These are phyloP conservation scores for Apophysomyces sp. DNA, from an alignment of 371 early-diverging fungal species.

Conservation along the genomic window DNA sequence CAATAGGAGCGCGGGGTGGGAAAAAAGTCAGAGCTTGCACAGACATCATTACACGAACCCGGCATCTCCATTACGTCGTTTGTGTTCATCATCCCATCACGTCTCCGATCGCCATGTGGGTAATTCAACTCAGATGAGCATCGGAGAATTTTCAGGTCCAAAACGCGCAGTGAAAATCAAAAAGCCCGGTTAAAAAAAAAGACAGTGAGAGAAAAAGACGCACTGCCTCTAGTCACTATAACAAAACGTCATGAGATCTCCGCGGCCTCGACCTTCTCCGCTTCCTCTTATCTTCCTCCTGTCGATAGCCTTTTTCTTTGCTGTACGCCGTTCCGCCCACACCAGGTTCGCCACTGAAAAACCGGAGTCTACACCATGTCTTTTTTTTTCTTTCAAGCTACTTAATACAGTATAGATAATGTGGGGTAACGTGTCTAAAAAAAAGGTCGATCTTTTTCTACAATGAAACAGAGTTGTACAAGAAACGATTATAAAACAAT, in stretches of 20 bases:
- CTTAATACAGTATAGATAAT: too few species aligned
- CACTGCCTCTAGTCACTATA: background rate
- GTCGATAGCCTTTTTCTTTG: too few species aligned
- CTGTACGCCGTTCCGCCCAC: too few species aligned
- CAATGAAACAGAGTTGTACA: too few species aligned
- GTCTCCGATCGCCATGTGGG: background rate
- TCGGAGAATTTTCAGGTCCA: background rate
- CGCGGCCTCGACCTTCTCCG: background rate
- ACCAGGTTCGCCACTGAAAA: too few species aligned
- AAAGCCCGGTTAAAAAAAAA: too few species aligned
- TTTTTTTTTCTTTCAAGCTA: too few species aligned
- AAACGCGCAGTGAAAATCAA: background rate
- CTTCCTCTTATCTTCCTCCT: background rate
- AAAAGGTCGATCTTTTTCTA: too few species aligned
- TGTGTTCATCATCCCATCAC: background rate
- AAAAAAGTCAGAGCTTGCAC: background rate
- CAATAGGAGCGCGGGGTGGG: background rate
- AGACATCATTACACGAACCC: background rate
- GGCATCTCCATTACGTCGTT: constrained; percentile 1
- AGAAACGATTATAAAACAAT: too few species aligned
- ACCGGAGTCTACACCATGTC: background rate
- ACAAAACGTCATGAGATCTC: background rate
- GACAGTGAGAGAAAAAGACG: background rate
- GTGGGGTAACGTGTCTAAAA: too few species aligned
- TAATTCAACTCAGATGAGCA: background rate